Evolutionary conservation across 202 grass and related monocot species (phyloP), one percentile per base, ranked within the genome.

Genomic region (Musa balbisiana): DNA sequence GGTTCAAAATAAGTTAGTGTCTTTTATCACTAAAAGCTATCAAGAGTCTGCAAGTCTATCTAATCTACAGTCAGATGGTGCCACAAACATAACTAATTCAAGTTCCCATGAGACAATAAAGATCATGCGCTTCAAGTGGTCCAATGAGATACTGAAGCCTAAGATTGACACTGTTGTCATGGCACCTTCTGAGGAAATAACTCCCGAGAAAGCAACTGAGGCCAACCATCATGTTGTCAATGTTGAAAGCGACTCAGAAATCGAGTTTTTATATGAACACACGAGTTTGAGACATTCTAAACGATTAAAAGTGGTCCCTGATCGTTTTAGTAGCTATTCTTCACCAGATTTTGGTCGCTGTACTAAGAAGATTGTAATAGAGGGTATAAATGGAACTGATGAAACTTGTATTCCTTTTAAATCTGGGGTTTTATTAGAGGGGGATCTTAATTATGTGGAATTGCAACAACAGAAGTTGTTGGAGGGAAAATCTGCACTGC

Each of bases 211-310:
- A 74, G 20, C 53, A 16, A 12, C 2, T 11, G 67, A 66, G 56
- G 68, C 62, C 51, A 52, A 54, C 21, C 15, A 27, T 22, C 81
- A 27, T 64, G 56, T 72, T 80, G 64, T 19, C 71, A 83, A 85
- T 76, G 69, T 69, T 62, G 79, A 84, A 68, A 55, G 64, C 52
- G 75, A 73, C 63, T 74, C 50, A 33, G 83, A 90, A 81, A 74
- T 80, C 76, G 80, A 91, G 53, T 71, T 84, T 53, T 82, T 90
- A 51, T 89, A 89, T 81, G 73, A 82, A 67, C 73, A 89, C 15
- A 64, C 85, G 49, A 79, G 85, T 77, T 81, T 97, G 74, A 91
- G 93, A 84, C 93, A 82, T 33, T 97, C 93, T 65, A 93, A 93
- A 76, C 93, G 90, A 70, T 62, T 56, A 73, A 97, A 86, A 71